Percentiles rank a stretch among this genome's conserved stretches.
These are phyloP conservation scores for Paulownia fortunei DNA, from an alignment of 257 asterid genomes.

Conservation along the genomic window DNA sequence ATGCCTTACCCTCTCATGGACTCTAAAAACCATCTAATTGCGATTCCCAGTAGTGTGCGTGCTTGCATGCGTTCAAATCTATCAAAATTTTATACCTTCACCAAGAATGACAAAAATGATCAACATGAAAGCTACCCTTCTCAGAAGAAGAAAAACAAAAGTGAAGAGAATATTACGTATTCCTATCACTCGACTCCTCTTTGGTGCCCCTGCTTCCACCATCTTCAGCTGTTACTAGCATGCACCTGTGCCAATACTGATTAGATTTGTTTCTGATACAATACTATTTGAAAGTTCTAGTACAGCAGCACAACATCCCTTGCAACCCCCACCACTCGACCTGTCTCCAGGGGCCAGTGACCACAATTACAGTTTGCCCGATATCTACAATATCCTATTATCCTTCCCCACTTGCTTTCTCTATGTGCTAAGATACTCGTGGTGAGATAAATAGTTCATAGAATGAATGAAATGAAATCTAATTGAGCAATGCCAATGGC, in stretches of 20 bases:
- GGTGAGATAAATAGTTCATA: neutral
- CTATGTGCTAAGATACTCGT: neutral
- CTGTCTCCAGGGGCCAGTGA: neutral
- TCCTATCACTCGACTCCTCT: constrained; percentile 13
- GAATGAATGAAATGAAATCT: neutral
- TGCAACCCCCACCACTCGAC: neutral
- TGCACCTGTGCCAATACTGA: neutral
- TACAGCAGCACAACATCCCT: neutral
- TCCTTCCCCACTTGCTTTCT: neutral
- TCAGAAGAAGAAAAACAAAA: neutral
- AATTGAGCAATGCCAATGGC: neutral
- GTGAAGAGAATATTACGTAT: neutral
- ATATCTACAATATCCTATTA: neutral
- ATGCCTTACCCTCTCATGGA: constrained; percentile 21
- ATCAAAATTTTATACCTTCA: neutral
- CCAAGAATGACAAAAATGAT: constrained; percentile 4
- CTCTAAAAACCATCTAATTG: neutral
- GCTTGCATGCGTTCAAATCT: constrained; percentile 9
- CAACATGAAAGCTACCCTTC: neutral
- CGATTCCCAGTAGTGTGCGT: neutral
- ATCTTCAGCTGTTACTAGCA: neutral
- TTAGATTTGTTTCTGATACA: neutral
- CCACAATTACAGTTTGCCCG: neutral
- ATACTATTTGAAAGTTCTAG: neutral
- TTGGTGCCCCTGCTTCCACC: neutral